These are phyloP conservation scores for Begonia loranthoides DNA, from an alignment of 306 rosid genomes.

Conservation along the genomic window DNA sequence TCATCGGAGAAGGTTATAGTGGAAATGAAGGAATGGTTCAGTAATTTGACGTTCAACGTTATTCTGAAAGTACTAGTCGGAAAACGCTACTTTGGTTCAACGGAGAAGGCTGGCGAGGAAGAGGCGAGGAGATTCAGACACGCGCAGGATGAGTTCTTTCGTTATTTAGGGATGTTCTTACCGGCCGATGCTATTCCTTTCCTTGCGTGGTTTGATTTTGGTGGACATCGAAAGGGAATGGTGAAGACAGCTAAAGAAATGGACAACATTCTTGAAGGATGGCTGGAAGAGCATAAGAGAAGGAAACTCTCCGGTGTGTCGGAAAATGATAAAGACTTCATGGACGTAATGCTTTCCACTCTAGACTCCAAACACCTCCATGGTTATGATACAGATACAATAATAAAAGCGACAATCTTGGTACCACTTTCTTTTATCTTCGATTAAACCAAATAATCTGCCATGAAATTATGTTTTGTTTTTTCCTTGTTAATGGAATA, in stretches of 20 bases:
- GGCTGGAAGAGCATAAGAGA: conserved; percentile 16
- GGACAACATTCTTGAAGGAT: background rate
- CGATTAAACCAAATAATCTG: too few species aligned
- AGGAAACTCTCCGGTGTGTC: background rate
- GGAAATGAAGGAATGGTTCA: conserved; percentile 18
- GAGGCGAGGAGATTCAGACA: background rate
- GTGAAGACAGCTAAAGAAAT: conserved; percentile 9
- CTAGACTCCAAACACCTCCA: background rate
- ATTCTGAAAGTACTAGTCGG: conserved; percentile 13
- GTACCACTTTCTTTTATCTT: conserved; percentile 2
- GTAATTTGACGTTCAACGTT: conserved; percentile 4
- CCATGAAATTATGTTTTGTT: background rate
- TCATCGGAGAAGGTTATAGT: background rate
- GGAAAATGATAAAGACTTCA: conserved; percentile 9
- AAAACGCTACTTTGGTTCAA: conserved; percentile 1
- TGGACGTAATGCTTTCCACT: conserved; percentile 13
- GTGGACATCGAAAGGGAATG: conserved; percentile 20
- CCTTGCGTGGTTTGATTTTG: conserved; percentile 21
- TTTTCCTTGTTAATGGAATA: background rate
- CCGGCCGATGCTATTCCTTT: conserved; percentile 12
- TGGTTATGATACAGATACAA: conserved; percentile 9
- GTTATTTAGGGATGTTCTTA: conserved; percentile 4
- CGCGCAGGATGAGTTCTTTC: conserved; percentile 6
- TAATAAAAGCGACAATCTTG: conserved; percentile 16
- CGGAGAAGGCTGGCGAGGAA: background rate